These are phyloP conservation scores for Annulohypoxylon stygium DNA, from an alignment of 495 filamentous ascomycete species.

Conservation along the genomic window DNA sequence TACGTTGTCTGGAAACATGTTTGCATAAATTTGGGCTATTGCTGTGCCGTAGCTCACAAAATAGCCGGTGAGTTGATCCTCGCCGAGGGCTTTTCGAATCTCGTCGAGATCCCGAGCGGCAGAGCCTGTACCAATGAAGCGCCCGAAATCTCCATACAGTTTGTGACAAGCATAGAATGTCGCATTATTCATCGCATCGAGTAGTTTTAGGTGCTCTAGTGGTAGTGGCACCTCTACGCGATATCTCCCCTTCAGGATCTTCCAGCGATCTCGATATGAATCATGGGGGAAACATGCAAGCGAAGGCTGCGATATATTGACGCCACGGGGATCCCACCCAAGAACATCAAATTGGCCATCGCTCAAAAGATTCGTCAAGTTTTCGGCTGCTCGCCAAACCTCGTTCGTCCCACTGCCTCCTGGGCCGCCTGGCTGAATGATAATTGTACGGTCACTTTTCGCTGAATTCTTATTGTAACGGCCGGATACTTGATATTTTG, in stretches of 20 bases:
- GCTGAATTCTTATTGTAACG: conserved; percentile 2
- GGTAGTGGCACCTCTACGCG: conserved; percentile 51
- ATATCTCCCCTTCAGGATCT: conserved; percentile 54
- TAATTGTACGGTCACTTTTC: conserved; percentile 61
- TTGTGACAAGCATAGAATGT: conserved; percentile 60
- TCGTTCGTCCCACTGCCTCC: conserved; percentile 60
- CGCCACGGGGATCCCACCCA: conserved; percentile 69
- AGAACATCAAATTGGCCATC: conserved; percentile 62
- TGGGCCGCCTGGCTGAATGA: conserved; percentile 63
- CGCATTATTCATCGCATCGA: conserved; percentile 58
- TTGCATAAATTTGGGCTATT: conserved; percentile 69
- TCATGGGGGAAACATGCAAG: conserved; percentile 64
- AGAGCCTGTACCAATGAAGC: conserved; percentile 58
- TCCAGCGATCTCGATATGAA: conserved; percentile 59
- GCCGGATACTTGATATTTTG: conserved; percentile 61
- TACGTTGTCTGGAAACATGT: conserved; percentile 62
- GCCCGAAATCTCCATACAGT: conserved; percentile 56
- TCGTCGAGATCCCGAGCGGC: conserved; percentile 65
- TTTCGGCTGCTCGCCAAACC: conserved; percentile 53
- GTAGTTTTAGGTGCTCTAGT: conserved; percentile 53
- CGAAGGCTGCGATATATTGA: conserved; percentile 64
- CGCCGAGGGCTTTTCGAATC: conserved; percentile 62
- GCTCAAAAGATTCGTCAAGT: conserved; percentile 55
- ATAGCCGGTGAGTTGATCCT: conserved; percentile 69
- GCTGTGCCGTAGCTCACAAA: conserved; percentile 78